Base-by-base conservation (phyloP, 768 basidiomycete genomes). In the Trametes cubensis region DNA sequence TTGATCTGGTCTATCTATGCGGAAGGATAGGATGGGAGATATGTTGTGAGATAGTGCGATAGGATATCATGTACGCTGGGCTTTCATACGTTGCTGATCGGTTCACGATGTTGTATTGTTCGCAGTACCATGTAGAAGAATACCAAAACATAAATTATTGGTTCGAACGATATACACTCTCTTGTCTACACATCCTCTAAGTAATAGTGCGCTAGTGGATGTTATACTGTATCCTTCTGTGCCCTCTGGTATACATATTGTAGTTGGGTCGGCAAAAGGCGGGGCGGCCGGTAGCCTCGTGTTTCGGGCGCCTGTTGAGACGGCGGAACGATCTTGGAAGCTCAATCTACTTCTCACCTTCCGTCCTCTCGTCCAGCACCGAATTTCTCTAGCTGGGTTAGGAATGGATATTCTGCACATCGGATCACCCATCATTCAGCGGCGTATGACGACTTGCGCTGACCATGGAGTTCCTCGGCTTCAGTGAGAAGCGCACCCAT, bases 131-230 rank as follows among this genome's bases (percentile, higher is more conserved):
- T 45, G 10, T 45, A 55, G 54, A 44, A 26, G 25, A 26, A 55
- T 55, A 55, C 54, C 54, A 55, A 30, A 26, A 28, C 13, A 21
- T 55, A 55, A 55, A 11, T 55, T 55, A 55, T 55, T 53, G 50
- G 8, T 17, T n/a, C n/a, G n/a, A n/a, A n/a, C n/a, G n/a, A n/a
- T n/a, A n/a, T n/a, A n/a, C n/a, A n/a, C n/a, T n/a, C n/a, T n/a
- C n/a, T n/a, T n/a, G n/a, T n/a, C n/a, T n/a, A n/a, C n/a, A n/a
- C n/a, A n/a, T n/a, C n/a, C n/a, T n/a, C n/a, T n/a, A n/a, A n/a
- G n/a, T n/a, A n/a, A n/a, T n/a, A n/a, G n/a, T n/a, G n/a, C n/a
- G n/a, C n/a, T n/a, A n/a, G n/a, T n/a, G n/a, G n/a, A n/a, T n/a
- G n/a, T n/a, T n/a, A n/a, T n/a, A n/a, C n/a, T n/a, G n/a, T n/a